Percentiles rank a stretch among this genome's conserved stretches.
Evolutionary conservation across 768 basidiomycete species (phyloP).

Genomic region (Mycena metata): DNA sequence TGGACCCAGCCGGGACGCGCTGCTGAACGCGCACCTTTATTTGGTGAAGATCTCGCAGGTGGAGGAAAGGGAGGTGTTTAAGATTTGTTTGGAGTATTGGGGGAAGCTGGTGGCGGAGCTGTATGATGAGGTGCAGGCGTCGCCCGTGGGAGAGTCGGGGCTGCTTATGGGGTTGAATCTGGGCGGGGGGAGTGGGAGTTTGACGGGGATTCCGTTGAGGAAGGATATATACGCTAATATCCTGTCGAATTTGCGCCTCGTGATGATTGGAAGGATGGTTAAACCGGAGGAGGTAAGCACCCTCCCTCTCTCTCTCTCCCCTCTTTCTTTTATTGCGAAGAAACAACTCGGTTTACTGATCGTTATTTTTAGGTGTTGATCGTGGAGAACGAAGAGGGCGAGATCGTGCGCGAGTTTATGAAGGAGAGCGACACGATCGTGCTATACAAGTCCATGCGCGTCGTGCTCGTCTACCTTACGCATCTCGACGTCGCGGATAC

Average conservation of each 20-base stretch:
- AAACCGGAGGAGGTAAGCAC: conserved; percentile 99
- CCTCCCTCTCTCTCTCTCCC: no score
- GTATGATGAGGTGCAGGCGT: conserved; percentile 95
- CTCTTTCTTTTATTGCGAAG: no score
- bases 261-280: conserved; percentile 99
- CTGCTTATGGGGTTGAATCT: conserved; percentile 91
- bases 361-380: conserved; percentile 80
- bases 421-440: conserved; percentile 98
- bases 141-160: conserved; percentile 90
- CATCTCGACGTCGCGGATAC: conserved; percentile 97
- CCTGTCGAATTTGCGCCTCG: conserved; percentile 90
- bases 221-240: conserved; percentile 97
- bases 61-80: conserved; percentile 99
- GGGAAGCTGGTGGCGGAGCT: conserved; percentile 93
- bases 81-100: conserved; percentile 99
- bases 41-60: conserved; percentile 99
- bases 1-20: conserved; percentile 87
- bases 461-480: conserved; percentile 96
- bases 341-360: no score
- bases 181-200: conserved; percentile 68
- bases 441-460: conserved; percentile 99
- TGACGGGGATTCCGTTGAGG: conserved; percentile 77
- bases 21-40: conserved; percentile 97
- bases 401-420: conserved; percentile 99
- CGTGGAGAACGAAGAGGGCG: conserved; percentile 99